Base-by-base conservation (phyloP, 169 alveolate species). In the Cryptosporidium bovis region DNA sequence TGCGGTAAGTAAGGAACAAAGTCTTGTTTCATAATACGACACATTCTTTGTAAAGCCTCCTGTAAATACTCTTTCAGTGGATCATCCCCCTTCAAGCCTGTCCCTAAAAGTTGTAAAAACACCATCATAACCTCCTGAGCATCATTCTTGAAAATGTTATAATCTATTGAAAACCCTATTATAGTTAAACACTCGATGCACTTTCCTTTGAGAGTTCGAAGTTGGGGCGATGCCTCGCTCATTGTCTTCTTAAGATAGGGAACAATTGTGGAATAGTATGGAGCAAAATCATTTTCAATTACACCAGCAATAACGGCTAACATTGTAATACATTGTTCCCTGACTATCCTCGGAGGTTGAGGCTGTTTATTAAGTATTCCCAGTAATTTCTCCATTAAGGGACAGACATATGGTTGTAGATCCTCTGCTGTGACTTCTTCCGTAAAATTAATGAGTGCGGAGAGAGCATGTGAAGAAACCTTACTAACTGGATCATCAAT, bases 221-320 rank as follows among this genome's bases (percentile, higher is more conserved):
- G 95, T 60, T 95, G 97, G 36, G 93, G 90, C 44, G 93, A 68
- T 2, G 85, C 91, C 44, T 92, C 92, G 33, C 92, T 84, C 65
- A 92, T 92, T 1, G 92, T 92, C 40, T 93, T 94, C 82, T 94
- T 94, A 92, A 94, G 92, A 48, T 93, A 90, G 2, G 98, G 98
- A 50, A 95, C 82, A 13, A 96, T 92, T 3, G 96, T 90, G 0
- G 96, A 66, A 71, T 95, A 96, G 85, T 92, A 95, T 50, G 92
- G 91, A 48, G 91, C 31, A 82, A 96, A 96, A 68, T 94, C 95
- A 67, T 94, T 95, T 84, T 95, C 97, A 55, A 95, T 89, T 7
- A 96, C 98, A 1, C 97, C 98, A 1, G 98, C 98, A 50, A 92
- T 92, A 18, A 96, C 98, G 6, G 98, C 98, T 27, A 94, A 67